Evolutionary conservation across 2,329 filamentous ascomycete species (phyloP), one percentile per base, ranked within the genome.

Genomic region (Fusarium annulatum): DNA sequence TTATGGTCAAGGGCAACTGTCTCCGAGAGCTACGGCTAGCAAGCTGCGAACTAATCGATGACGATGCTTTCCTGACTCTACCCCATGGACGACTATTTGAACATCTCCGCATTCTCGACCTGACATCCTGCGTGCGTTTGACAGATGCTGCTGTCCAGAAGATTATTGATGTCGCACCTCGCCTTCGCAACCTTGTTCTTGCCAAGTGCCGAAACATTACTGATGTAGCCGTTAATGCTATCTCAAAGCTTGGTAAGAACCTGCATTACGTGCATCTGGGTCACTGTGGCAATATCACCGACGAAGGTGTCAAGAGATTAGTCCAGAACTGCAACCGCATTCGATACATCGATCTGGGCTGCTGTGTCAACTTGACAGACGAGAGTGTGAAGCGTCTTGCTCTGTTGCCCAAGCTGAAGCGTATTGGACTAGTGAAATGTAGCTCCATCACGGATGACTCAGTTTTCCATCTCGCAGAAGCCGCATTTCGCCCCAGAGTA

Each of bases 301-400:
- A 99, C 79, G 88, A 91, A 41, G 95, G 94, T 3, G 94, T 99
- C 23, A 93, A 93, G 77, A 91, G 91, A 62, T 87, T 99, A 38
- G 94, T 98, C 43, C 91, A 92, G 75, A 87, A 87, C 60, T 99
- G 96, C 86, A 98, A 96, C 79, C 91, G 96, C 30, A 98, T 99
- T 75, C 90, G 96, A 62, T 99, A 99, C 81, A 99, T 99, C 73
- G 96, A 99, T 80, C 86, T 99, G 48, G 96, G 96, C n/a, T 98
- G 96, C 84, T 99, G 96, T 82, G 90, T 89, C 19, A 92, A 94
- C 76, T 86, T 99, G 69, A 98, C 96, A 0, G 96, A 99, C 77
- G 87, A 88, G 16, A 98, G 95, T 28, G 93, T 99, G 21, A 92
- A 89, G 71, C 92, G 94, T 72, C 86, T 99, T 42, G 95, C 96